A percentile compares a stretch with the other conserved stretches of the same genome.
phyloP scores from a whole-genome alignment of 768 basidiomycete genomes.

The Hygrophoropsis aurantiaca region DNA sequence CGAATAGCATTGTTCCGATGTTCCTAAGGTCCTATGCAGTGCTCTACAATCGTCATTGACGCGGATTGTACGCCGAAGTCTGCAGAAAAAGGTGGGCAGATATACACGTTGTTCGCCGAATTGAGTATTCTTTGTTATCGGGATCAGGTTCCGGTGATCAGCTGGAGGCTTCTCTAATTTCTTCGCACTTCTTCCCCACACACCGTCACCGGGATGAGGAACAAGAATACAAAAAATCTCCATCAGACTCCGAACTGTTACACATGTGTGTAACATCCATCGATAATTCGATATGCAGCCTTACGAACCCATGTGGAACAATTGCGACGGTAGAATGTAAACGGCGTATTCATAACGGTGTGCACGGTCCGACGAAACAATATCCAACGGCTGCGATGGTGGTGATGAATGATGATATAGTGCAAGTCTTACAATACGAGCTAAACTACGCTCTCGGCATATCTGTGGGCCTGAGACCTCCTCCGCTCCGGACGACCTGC shows the following conservation, averaged over 20 bases:
- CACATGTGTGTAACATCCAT: slow-evolving; percentile 4
- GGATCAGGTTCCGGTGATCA: slow-evolving; percentile 21
- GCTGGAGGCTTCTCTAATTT: not conserved
- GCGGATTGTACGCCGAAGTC: slow-evolving; percentile 10
- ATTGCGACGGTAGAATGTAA: not conserved
- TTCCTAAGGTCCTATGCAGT: too few relatives aligned
- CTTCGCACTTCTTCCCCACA: slow-evolving; percentile 18
- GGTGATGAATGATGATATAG: slow-evolving; percentile 10
- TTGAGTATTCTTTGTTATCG: slow-evolving; percentile 13
- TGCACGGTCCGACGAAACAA: slow-evolving; percentile 15
- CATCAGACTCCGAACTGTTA: slow-evolving; percentile 27
- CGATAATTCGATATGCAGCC: slow-evolving; percentile 4
- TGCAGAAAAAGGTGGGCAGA: not conserved
- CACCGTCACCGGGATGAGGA: slow-evolving; percentile 8
- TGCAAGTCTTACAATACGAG: slow-evolving; percentile 27
- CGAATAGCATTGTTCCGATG: too few relatives aligned
- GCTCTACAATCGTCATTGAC: not conserved
- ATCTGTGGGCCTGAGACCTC: slow-evolving; percentile 21
- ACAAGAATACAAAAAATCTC: slow-evolving; percentile 1
- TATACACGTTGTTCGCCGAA: slow-evolving; percentile 8
- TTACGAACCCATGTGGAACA: slow-evolving; percentile 7
- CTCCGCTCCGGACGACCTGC: slow-evolving; percentile 21
- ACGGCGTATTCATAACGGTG: slow-evolving; percentile 16
- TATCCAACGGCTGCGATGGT: slow-evolving; percentile 2
- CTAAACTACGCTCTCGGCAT: slow-evolving; percentile 5